phyloP scores from a whole-genome alignment of 768 basidiomycete species.

The Hemileccinum impolitum region DNA sequence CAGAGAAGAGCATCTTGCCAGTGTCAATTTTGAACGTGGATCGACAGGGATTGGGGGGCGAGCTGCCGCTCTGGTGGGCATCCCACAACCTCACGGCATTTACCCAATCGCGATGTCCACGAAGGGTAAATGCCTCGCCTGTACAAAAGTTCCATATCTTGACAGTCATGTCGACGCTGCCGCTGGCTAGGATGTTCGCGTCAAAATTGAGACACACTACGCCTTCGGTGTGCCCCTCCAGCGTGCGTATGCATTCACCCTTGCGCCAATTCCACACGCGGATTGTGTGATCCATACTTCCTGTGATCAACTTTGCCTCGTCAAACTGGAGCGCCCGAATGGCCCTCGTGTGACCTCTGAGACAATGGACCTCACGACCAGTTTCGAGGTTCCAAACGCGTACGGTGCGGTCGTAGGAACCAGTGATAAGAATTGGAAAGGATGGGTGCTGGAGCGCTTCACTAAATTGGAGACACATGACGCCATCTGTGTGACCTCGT shows the following conservation, averaged over 20 bases:
- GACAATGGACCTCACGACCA: constrained; percentile 74
- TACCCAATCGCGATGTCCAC: constrained; percentile 95
- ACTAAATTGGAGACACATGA: constrained; percentile 96
- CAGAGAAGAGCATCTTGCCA: constrained; percentile 96
- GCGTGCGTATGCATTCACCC: constrained; percentile 81
- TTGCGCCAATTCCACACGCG: constrained; percentile 96
- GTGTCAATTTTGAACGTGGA: constrained; percentile 57
- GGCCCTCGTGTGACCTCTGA: constrained; percentile 90
- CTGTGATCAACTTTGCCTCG: constrained; percentile 91
- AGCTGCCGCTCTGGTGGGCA: constrained; percentile 19
- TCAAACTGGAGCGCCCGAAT: constrained; percentile 94
- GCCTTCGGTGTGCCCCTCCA: constrained; percentile 88
- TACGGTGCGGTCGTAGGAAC: constrained; percentile 92
- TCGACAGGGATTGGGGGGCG: constrained; percentile 19
- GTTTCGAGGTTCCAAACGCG: constrained; percentile 97
- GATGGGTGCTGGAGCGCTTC: constrained; percentile 79
- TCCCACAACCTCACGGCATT: constrained; percentile 96
- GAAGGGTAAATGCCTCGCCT: constrained; percentile 86
- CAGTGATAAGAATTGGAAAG: constrained; percentile 95
- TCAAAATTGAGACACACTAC: constrained; percentile 92
- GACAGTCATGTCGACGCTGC: constrained; percentile 92
- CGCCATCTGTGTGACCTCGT: constrained; percentile 91
- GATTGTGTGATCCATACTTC: constrained; percentile 93
- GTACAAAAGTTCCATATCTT: constrained; percentile 93
- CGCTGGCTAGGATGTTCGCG: constrained; percentile 86